Percentiles rank a stretch among this genome's conserved stretches.
Conservation (phyloP, 2,329 filamentous ascomycete genomes). For the Fusarium longipes region DNA sequence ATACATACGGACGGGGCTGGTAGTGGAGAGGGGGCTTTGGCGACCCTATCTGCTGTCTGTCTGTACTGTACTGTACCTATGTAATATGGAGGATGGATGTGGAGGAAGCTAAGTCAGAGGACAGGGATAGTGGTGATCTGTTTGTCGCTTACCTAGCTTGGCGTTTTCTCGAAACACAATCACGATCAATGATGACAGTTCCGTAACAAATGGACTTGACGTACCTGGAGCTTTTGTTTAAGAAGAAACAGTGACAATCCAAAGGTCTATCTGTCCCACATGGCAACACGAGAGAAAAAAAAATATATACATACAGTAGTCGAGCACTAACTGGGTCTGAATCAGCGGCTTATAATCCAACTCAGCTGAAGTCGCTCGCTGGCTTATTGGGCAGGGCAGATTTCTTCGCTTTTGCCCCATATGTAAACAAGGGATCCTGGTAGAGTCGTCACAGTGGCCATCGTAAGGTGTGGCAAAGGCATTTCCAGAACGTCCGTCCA, state of each 20-base stretch:
- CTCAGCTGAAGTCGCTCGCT: constrained; percentile 15
- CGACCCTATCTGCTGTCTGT: constrained; percentile 1
- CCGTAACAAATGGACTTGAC: too few species aligned
- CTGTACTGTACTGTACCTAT: neutral
- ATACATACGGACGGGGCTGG: constrained; percentile 11
- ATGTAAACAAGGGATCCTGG: constrained; percentile 10
- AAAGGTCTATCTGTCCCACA: neutral
- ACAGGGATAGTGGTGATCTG: constrained; percentile 33
- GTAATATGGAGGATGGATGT: too few species aligned
- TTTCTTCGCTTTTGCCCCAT: constrained; percentile 12
- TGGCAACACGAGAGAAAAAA: too few species aligned
- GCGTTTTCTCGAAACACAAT: constrained; percentile 15
- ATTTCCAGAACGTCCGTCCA: neutral
- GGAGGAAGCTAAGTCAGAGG: constrained; percentile 16
- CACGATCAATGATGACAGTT: neutral
- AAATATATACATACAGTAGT: too few species aligned
- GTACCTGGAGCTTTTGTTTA: neutral
- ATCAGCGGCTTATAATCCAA: neutral
- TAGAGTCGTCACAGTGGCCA: constrained; percentile 8
- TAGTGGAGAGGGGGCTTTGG: constrained; percentile 11
- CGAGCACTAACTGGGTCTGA: neutral
- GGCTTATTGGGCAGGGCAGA: neutral
- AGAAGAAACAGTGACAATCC: neutral
- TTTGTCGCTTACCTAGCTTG: constrained; percentile 18
- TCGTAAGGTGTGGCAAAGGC: constrained; percentile 36